Percentiles rank a stretch among this genome's conserved stretches.
These are phyloP conservation scores for Pharus latifolius DNA, from an alignment of 176 grass and related monocot species.

Conservation along the genomic window DNA sequence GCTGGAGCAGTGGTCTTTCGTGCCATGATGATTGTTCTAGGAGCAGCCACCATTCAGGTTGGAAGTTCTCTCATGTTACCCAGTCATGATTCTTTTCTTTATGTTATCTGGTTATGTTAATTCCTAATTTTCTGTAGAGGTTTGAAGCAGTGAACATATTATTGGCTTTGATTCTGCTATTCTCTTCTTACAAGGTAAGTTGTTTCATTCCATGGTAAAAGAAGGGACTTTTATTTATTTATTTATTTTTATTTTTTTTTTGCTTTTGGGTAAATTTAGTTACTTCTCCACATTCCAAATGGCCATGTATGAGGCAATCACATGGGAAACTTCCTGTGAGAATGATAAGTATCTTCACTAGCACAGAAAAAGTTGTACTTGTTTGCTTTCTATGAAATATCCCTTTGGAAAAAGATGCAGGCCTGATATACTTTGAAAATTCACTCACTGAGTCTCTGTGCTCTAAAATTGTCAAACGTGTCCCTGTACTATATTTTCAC, in stretches of 20 bases:
- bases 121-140: conserved; percentile 45
- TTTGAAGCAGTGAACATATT: conserved; percentile 95
- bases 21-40: conserved; percentile 70
- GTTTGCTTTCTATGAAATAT: background rate
- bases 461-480: too few relatives aligned
- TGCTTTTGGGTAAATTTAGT: background rate
- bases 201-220: background rate
- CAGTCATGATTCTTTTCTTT: background rate
- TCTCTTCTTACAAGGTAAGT: conserved; percentile 87
- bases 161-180: conserved; percentile 79
- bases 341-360: background rate
- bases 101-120: background rate
- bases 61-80: conserved; percentile 1
- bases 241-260: conserved; percentile 8
- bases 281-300: background rate
- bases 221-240: background rate
- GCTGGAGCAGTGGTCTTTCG: conserved; percentile 83
- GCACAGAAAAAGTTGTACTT: background rate
- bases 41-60: conserved; percentile 85
- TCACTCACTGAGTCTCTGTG: background rate
- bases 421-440: background rate
- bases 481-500: background rate
- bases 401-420: background rate
- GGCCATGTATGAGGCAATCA: background rate
- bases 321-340: conserved; percentile 6